Base-by-base conservation (phyloP, 306 rosid genomes). In the Castanea sativa region DNA sequence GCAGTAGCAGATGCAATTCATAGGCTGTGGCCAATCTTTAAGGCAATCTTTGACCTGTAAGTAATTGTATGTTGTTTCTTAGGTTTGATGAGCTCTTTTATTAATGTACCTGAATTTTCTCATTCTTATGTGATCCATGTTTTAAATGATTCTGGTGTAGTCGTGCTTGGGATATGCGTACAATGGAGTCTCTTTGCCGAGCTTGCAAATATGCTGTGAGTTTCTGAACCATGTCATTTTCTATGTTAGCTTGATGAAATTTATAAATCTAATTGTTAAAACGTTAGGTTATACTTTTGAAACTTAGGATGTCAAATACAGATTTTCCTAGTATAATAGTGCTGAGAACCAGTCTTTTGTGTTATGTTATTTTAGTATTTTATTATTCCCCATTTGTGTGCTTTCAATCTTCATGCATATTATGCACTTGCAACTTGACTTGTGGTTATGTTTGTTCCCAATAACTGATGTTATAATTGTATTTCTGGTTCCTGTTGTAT, bases 121-220 rank as follows among this genome's bases (percentile, higher is more conserved):
- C 13, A 21, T 67, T 20, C 57, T 71, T 77, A 49, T 69, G 81
- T 85, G 64, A 76, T 52, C 63, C 43, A 69, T 84, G 21, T 79
- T 71, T 55, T 57, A 64, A 70, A 73, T 80, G 78, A 30, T 78
- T 43, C 73, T 78, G 85, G 73, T 85, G 82, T 74, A 96, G 99
- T 71, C 98, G 99, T 78, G 99, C 99, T 79, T 96, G 99, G 99
- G 99, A 96, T 91, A 87, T 96, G 96, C 88, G 93, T 83, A 96
- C 99, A 71, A 96, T 96, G 99, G 99, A 96, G 86, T 96, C 98
- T 85, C 92, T 96, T 69, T 96, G 98, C 91, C 93, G 99, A 80
- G 97, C 99, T 56, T 96, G 99, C 88, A 96, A 96, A 96, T 93
- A 96, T 68, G 99, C 99, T 25, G 98, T 94, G 83, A 86, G 97